Evolutionary conservation across 768 basidiomycete genomes (phyloP), one percentile per base, ranked within the genome.

Genomic region (Leccinum rimulosum): DNA sequence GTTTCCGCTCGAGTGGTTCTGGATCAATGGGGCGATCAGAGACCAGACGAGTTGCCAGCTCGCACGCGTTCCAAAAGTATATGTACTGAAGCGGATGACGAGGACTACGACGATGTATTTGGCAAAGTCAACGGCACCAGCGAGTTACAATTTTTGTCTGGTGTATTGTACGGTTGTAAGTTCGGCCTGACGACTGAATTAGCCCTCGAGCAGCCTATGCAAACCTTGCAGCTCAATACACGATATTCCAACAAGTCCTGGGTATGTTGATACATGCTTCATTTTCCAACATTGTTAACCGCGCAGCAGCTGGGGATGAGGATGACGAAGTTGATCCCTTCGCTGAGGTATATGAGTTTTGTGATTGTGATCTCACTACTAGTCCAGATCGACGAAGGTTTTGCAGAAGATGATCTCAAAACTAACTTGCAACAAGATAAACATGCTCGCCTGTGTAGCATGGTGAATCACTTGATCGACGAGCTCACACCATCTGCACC

Each of bases 61-160:
- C 84, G 58, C 77, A 78, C 57, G 91, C 88, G 70, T 87, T 96
- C 62, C 83, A 82, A 22, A 94, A 93, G 70, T 97, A 96, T 72
- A 78, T 22, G 22, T 72, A 78, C 91, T 6, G 94, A 96, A 73
- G 86, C 85, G 10, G 92, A 97, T 28, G 90, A 85, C 4, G 88
- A 98, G 67, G 93, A 98, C 69, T 98, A 97, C 67, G 93, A 96
- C 50, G 96, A 97, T 70, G 87, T 98, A 10, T 96, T 98, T 72
- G 93, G 84, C 59, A 92, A 91, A 72, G 80, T 79, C 19, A 88
- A 82, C 61, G 83, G 84, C 27, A 79, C 81, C 11, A 77, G 91
- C 89, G 61, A 73, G 88, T 77, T n/a, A 1, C 15, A 27, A 61
- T 57, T 12, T 36, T 54, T n/a, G 40, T 52, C 9, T 15, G 58